phyloP scores from a whole-genome alignment of 257 asterid species.

The Solanum etuberosum region DNA sequence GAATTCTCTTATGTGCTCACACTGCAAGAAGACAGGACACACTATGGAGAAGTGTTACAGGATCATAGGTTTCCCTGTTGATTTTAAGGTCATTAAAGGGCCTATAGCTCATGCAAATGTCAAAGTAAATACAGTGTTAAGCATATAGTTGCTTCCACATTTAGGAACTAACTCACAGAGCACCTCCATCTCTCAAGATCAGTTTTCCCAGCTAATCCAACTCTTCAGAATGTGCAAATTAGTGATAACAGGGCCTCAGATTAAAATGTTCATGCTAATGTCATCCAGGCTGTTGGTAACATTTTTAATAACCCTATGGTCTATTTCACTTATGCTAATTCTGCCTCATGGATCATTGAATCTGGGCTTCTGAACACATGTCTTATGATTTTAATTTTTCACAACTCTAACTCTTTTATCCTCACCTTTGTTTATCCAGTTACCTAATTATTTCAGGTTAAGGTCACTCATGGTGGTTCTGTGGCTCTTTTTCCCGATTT shows the following conservation, averaged over 20 bases:
- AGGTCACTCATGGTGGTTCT: background rate
- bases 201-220: background rate
- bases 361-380: background rate
- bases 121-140: background rate
- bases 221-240: background rate
- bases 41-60: background rate
- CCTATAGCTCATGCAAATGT: rapidly evolving
- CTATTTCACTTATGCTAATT: background rate
- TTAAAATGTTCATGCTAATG: background rate
- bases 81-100: background rate
- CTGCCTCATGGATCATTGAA: background rate
- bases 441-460: background rate
- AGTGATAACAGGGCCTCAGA: background rate
- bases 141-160: too few relatives aligned
- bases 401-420: background rate
- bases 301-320: background rate
- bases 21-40: background rate
- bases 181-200: background rate
- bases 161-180: background rate
- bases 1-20: too few relatives aligned
- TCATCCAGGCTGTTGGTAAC: background rate
- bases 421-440: background rate
- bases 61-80: background rate
- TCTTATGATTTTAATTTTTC: background rate
- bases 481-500: background rate